These are phyloP conservation scores for Daldinia sp. DNA, from an alignment of 2,329 filamentous ascomycete genomes.

Conservation along the genomic window DNA sequence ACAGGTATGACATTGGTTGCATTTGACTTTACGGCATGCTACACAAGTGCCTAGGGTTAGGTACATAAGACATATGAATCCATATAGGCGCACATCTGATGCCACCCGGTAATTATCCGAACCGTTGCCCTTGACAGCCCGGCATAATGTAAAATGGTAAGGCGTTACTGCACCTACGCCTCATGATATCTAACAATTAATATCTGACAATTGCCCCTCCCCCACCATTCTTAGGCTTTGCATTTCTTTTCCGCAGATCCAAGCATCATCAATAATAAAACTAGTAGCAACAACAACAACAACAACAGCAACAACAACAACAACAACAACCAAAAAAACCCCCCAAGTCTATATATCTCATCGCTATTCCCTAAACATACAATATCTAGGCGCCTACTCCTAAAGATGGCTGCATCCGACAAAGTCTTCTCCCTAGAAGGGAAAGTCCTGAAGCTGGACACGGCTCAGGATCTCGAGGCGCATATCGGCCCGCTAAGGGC, in stretches of 20 bases:
- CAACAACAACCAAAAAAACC: not conserved
- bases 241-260: constrained; percentile 3
- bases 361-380: not conserved
- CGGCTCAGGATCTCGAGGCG: constrained; percentile 83
- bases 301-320: not conserved
- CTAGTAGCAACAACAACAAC: not conserved
- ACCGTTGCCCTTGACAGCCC: not conserved
- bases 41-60: no score
- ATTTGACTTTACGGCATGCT: no score
- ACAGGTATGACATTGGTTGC: no score
- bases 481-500: constrained; percentile 79
- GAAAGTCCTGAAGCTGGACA: constrained; percentile 91
- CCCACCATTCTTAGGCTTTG: constrained; percentile 18
- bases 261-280: not conserved
- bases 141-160: not conserved
- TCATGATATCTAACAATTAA: constrained; percentile 3
- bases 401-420: constrained; percentile 57
- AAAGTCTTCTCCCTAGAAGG: constrained; percentile 91
- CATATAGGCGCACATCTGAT: not conserved
- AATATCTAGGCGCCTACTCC: not conserved
- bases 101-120: not conserved
- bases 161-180: not conserved
- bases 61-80: no score
- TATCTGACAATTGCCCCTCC: constrained; percentile 23
- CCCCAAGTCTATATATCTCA: not conserved